Evolutionary conservation across 1,139 yeast genomes (phyloP).

Genomic region (Pichia sp.): DNA sequence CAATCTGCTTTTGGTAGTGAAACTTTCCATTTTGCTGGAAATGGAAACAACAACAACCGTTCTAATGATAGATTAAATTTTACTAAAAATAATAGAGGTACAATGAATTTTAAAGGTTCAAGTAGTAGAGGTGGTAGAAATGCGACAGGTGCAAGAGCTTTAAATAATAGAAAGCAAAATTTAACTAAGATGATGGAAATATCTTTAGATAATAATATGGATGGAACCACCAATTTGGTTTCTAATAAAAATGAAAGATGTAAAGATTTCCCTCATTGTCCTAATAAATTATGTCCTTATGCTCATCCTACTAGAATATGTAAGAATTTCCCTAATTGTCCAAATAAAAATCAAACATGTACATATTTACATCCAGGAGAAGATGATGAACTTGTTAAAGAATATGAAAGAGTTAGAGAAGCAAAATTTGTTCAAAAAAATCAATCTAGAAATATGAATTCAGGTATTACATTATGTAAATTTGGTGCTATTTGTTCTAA

Average conservation of each 20-base stretch:
- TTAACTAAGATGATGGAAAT: conserved; percentile 29
- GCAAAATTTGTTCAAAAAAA: conserved; percentile 30
- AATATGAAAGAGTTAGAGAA: conserved; percentile 50
- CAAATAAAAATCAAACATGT: conserved; percentile 77
- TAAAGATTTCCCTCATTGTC: conserved; percentile 70
- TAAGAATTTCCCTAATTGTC: conserved; percentile 70
- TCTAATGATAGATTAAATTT: conserved; percentile 7
- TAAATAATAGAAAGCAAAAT: conserved; percentile 7
- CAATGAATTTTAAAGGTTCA: conserved; percentile 4
- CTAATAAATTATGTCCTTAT: conserved; percentile 56
- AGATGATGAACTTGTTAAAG: conserved; percentile 64
- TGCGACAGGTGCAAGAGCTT: conserved; percentile 1
- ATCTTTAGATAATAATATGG: conserved; percentile 22
- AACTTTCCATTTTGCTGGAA: neutral
- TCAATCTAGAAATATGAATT: conserved; percentile 20
- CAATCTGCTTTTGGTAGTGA: conserved; percentile 4
- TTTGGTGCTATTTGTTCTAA: conserved; percentile 70
- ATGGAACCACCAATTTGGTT: conserved; percentile 19
- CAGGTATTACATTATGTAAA: conserved; percentile 59
- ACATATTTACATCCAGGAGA: conserved; percentile 77
- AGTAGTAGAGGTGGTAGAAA: conserved; percentile 9
- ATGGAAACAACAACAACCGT: neutral
- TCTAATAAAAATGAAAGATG: conserved; percentile 58
- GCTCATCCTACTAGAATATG: conserved; percentile 79
- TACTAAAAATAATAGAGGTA: conserved; percentile 5